Percentiles rank a stretch among this genome's conserved stretches.
These are phyloP conservation scores for Xerocomus cyaneibrunnescens DNA, from an alignment of 1,284 basidiomycete species.

Conservation along the genomic window DNA sequence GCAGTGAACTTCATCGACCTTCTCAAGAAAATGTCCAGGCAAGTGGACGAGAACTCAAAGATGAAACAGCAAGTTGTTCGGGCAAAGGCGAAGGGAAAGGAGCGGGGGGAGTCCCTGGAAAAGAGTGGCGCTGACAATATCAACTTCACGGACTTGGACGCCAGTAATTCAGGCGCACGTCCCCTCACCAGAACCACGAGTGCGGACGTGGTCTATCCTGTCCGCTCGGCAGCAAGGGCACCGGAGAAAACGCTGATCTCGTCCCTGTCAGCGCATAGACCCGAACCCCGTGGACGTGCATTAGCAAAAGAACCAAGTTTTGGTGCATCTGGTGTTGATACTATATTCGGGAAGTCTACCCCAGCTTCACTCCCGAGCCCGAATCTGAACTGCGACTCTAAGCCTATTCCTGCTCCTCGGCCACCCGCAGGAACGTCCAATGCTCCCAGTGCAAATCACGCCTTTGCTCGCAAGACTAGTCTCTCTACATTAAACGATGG, in stretches of 20 bases:
- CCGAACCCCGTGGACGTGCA: constrained; percentile 9
- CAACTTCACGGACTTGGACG: not conserved
- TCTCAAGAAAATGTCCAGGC: constrained; percentile 21
- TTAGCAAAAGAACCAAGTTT: constrained; percentile 15
- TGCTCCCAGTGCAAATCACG: not conserved
- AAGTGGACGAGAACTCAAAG: constrained; percentile 28
- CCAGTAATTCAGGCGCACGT: not conserved
- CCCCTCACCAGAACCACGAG: constrained; percentile 26
- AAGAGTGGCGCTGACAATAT: not conserved
- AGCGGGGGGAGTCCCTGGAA: constrained; percentile 5
- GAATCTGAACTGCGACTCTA: constrained; percentile 17
- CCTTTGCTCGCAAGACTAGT: not conserved
- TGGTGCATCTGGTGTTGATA: not conserved
- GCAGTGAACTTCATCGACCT: constrained; percentile 26
- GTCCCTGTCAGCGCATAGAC: not conserved
- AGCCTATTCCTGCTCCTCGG: constrained; percentile 4
- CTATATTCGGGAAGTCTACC: constrained; percentile 15
- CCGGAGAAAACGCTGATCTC: constrained; percentile 1
- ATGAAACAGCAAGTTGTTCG: constrained; percentile 24
- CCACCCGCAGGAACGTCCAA: not conserved
- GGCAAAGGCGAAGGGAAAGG: constrained; percentile 2
- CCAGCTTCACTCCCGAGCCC: constrained; percentile 13
- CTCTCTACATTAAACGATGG: not conserved
- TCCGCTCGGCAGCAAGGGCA: not conserved
- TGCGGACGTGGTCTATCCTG: constrained; percentile 15